Base-by-base conservation (phyloP, 192 early-diverging fungal species). In the Backusella westeae region DNA sequence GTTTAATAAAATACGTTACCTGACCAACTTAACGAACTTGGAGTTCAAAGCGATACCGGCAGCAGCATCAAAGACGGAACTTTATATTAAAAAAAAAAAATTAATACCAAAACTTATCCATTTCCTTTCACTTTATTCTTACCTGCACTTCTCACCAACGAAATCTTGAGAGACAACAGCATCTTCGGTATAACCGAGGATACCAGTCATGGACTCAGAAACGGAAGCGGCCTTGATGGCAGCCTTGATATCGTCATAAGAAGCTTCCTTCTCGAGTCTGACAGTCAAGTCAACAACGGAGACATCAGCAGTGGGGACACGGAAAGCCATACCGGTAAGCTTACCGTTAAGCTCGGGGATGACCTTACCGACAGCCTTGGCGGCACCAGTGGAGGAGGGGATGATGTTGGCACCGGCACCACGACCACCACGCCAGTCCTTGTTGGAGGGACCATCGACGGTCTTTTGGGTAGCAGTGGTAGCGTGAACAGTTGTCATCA, bases 391-490 rank as follows among this genome's bases (percentile, higher is more conserved):
- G 76, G 94, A 92, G 67, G 96, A 93, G 23, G 98, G 97, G 83
- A 99, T 98, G 81, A 99, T 97, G 92, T 99, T 99, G 75, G 82
- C 78, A 73, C 89, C 84, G 46, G 97, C 97, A 82, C 96, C 95
- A 89, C 97, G 96, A 78, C 97, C 96, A 68, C 90, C 93, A 79
- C 97, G 93, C 96, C 96, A 97, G 93, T 97, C 96, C 89, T 96
- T 95, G 83, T 90, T 91, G 23, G 96, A 97, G 53, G 96, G 97
- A 73, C 94, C 93, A 87, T 99, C 97, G 76, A 99, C 97, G 63
- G 96, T 98, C 94, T 98, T 98, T 84, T 99, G 97, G 83, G 97
- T 98, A 81, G 97, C 96, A 75, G 97, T 99, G 84, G 91, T 92
- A 78, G 97, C 94, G 87, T 99, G 97, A 82, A 96, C 94, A 63